phyloP scores from a whole-genome alignment of 148 eudicot genomes.

The Tetragonia tetragonoides region DNA sequence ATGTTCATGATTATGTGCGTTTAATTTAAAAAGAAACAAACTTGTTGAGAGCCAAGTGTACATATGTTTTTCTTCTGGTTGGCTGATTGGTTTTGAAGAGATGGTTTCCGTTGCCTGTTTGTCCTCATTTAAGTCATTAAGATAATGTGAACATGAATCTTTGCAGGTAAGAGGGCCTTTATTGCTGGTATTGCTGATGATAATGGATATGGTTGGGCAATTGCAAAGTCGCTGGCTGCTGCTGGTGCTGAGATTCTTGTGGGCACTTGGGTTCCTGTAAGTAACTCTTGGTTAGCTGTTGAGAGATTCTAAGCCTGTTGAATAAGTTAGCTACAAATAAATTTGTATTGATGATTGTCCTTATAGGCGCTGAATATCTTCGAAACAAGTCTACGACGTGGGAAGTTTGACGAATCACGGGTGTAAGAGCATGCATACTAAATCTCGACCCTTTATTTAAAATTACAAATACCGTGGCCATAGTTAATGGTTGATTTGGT shows the following conservation, averaged over 20 bases:
- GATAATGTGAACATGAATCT: not conserved
- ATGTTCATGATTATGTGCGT: not conserved
- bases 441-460: not conserved
- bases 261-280: constrained; percentile 99
- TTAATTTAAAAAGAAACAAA: not conserved
- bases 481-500: constrained; percentile 10
- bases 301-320: not conserved
- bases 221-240: constrained; percentile 90
- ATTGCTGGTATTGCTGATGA: constrained; percentile 96
- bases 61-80: not conserved
- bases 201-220: constrained; percentile 98
- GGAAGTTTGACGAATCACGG: constrained; percentile 91
- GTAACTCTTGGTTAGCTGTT: constrained; percentile 21
- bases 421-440: constrained; percentile 46
- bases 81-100: not conserved
- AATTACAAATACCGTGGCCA: not conserved
- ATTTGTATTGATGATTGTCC: not conserved
- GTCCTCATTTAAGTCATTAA: not conserved
- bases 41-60: not conserved
- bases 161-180: constrained; percentile 85
- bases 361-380: constrained; percentile 86
- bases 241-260: constrained; percentile 99
- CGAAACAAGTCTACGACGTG: constrained; percentile 90
- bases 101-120: not conserved
- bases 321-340: not conserved